Base-by-base conservation (phyloP, 108 stramenopile genomes). In the Cyclotella atomus region DNA sequence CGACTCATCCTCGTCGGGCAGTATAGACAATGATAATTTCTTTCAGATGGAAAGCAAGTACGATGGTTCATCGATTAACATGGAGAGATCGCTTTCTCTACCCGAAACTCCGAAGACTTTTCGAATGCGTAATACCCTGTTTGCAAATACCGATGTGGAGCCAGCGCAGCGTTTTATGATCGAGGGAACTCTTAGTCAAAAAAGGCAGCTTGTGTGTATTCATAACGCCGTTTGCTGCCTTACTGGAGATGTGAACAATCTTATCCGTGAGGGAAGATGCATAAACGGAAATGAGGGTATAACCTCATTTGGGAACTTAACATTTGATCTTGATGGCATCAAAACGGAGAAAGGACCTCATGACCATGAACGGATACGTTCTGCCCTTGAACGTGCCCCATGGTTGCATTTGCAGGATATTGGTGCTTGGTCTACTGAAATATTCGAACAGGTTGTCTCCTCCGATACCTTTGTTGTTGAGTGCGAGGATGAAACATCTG, bases 221-320 rank as follows among this genome's bases (percentile, higher is more conserved):
- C 89, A 91, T 59, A 95, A 95, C 77, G 89, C 87, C n/a, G 76
- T 91, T 32, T 89, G 81, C 57, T 91, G 90, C 54, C 49, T 95
- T 30, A 66, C 77, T 14, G 88, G 86, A 34, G 72, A 89, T 62
- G 86, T 83, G 43, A 85, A 91, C 47, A 69, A 76, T 38, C 73
- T 90, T 0, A 81, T 90, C 12, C 2, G 33, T 24, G 93, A 90
- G 33, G 54, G 70, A 24, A 57, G 28, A 32, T 32, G 7, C 12
- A 8, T 28, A 0, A 32, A 10, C 1, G 10, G 29, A 57, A 19
- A 30, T 30, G 30, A 72, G 35, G 71, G 71, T 28, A 32, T 72
- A 15, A 79, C 65, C 53, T 49, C 66, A 20, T 79, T 79, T 62
- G 78, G 78, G 19, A 57, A 70, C 24, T 60, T 72, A 45, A 59